Evolutionary conservation across 192 early-diverging fungal species (phyloP), one percentile per base, ranked within the genome.

Genomic region (Obelidium mucronatum): DNA sequence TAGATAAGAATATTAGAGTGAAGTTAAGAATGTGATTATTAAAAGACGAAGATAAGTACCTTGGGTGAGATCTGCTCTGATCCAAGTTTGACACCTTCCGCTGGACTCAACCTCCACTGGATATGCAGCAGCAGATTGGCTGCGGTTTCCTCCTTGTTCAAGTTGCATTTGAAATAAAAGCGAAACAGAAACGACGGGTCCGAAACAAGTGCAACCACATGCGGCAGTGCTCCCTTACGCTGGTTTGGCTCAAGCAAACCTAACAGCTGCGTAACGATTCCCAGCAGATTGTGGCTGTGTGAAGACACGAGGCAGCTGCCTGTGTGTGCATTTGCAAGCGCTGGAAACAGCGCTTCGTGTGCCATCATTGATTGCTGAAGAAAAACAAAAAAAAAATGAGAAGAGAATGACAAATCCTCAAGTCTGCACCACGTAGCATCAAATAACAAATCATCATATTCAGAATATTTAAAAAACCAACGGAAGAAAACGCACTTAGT

Each of bases 61-160:
- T n/a, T n/a, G n/a, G n/a, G n/a, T n/a, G n/a, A n/a, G n/a, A n/a
- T n/a, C n/a, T n/a, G n/a, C n/a, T n/a, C n/a, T n/a, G n/a, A n/a
- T n/a, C n/a, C n/a, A n/a, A n/a, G n/a, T n/a, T n/a, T 19, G 0
- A 48, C 44, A 31, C 72, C 64, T 8, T 79, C 60, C 44, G 72
- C 61, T 24, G 77, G 68, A 39, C 79, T 67, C 51, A 85, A 62
- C 48, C 84, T 75, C 84, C 84, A 85, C 39, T 80, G 77, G 44
- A 85, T 52, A 62, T 85, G 78, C 2, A 44, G 37, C 15, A 77
- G 34, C 30, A 85, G 39, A 8, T 61, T 64, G 34, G 52, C 36
- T 28, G 59, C 24, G 15, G 78, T 75, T 42, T 35, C 31, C 22
- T 39, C 37, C 24, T 69, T 51, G 64, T 76, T 22, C 53, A 59